Percentiles rank a stretch among this genome's conserved stretches.
These are phyloP conservation scores for Takashimella tepidaria DNA, from an alignment of 1,284 basidiomycete species.

Conservation along the genomic window DNA sequence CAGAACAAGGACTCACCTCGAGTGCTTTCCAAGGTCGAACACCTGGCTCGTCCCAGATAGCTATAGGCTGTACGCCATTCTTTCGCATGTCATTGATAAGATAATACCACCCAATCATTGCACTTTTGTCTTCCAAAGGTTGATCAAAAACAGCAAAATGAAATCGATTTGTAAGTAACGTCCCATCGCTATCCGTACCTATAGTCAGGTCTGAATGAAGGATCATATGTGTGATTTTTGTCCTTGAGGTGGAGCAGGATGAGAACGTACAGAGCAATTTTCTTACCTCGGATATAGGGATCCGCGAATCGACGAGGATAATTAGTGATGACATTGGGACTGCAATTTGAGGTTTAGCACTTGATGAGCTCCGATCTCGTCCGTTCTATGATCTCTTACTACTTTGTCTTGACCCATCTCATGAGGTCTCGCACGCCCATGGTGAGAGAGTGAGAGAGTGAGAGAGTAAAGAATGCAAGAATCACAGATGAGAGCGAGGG, in stretches of 20 bases:
- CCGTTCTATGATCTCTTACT: constrained; percentile 19
- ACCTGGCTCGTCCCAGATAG: constrained; percentile 44
- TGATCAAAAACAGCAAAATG: constrained; percentile 33
- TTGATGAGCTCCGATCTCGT: background rate
- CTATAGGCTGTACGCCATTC: constrained; percentile 36
- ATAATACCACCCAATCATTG: constrained; percentile 42
- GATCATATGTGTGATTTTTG: too few species aligned
- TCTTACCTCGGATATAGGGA: constrained; percentile 31
- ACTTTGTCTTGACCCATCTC: constrained; percentile 30
- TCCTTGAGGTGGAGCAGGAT: background rate
- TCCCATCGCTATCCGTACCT: constrained; percentile 45
- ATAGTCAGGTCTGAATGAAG: background rate
- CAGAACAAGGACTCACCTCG: constrained; percentile 27
- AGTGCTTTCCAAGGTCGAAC: constrained; percentile 44
- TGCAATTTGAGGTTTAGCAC: constrained; percentile 9
- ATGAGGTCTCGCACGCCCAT: constrained; percentile 44
- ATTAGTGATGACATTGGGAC: constrained; percentile 27
- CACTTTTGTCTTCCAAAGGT: constrained; percentile 25
- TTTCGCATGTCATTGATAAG: constrained; percentile 38
- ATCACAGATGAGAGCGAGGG: too few species aligned
- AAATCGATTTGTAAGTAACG: constrained; percentile 43
- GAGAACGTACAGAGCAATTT: constrained; percentile 37
- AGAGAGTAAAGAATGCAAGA: too few species aligned
- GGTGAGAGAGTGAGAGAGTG: background rate
- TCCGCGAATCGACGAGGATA: constrained; percentile 33